Base-by-base conservation (phyloP, 2,329 filamentous ascomycete genomes). In the Xylaria sp. region DNA sequence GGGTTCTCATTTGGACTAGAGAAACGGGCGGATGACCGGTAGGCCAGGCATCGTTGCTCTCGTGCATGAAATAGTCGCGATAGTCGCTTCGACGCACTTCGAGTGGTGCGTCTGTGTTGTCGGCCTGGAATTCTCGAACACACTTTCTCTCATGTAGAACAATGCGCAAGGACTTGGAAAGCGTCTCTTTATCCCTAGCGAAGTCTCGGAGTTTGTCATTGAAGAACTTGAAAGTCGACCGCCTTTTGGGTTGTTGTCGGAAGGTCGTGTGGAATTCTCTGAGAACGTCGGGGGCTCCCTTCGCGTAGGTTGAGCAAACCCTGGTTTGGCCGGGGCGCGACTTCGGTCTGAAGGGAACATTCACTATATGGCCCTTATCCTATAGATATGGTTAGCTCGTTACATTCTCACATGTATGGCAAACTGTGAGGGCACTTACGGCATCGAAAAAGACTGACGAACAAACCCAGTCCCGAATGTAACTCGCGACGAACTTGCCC, bases 241-340 rank as follows among this genome's bases (percentile, higher is more conserved):
- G 23, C 5, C 23, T 30, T 30, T 30, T 30, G 23, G 23, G 23
- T 30, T 30, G 23, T 30, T 30, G 23, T 30, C 23, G 4, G 23
- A 30, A 30, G 23, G 23, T 75, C 34, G 78, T 74, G 49, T 83
- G 74, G 58, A 82, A 75, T 60, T 78, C 72, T 63, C 81, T 75
- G n/a, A 84, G 73, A 57, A 80, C 74, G 9, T 74, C 69, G 0
- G 82, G 82, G 3, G 75, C 72, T 6, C 84, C 73, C 70, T 83
- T 84, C 65, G 79, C 67, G 61, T 76, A 71, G 0, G 76, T 78
- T 13, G 66, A 67, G 19, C 76, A 70, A 44, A 75, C 72, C 11
- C 60, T 30, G 23, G 23, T 30, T 30, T 30, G 23, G 4, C 23
- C 23, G 23, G 5, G 4, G 23, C 23, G 23, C 23, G 23, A 30